Conservation (phyloP, 2,329 filamentous ascomycete species). For the Ceratocystis diversiconidia region DNA sequence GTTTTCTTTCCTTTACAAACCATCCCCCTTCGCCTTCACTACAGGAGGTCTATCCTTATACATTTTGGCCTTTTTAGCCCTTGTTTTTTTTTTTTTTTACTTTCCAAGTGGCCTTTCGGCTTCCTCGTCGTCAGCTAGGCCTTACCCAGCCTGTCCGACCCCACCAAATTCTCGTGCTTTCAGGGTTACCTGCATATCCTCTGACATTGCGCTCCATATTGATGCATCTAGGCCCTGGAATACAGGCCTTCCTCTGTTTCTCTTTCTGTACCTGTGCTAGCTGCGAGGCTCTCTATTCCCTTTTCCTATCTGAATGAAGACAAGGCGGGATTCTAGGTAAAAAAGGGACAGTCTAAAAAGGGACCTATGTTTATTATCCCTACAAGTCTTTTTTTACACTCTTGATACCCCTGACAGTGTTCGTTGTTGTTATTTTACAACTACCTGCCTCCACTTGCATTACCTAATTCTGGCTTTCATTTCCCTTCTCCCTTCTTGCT, state of each 20-base stretch:
- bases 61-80: neutral
- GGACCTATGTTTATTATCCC: neutral
- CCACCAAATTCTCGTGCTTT: neutral
- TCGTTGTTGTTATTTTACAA: no score
- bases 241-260: neutral
- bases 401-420: no score
- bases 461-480: neutral
- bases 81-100: neutral
- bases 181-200: constrained; percentile 2
- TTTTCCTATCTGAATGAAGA: neutral
- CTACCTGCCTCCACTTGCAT: no score
- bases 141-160: neutral
- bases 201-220: neutral
- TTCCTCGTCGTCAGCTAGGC: neutral
- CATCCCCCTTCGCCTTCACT: neutral
- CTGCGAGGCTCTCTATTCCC: neutral
- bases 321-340: neutral
- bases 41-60: neutral
- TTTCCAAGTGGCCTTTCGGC: neutral
- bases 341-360: neutral
- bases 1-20: neutral
- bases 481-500: neutral
- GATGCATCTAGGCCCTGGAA: neutral
- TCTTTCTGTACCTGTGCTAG: constrained; percentile 5
- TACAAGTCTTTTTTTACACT: no score